Evolutionary conservation across 805 yeast species (phyloP).

Genomic region (Komagataella pastoris): DNA sequence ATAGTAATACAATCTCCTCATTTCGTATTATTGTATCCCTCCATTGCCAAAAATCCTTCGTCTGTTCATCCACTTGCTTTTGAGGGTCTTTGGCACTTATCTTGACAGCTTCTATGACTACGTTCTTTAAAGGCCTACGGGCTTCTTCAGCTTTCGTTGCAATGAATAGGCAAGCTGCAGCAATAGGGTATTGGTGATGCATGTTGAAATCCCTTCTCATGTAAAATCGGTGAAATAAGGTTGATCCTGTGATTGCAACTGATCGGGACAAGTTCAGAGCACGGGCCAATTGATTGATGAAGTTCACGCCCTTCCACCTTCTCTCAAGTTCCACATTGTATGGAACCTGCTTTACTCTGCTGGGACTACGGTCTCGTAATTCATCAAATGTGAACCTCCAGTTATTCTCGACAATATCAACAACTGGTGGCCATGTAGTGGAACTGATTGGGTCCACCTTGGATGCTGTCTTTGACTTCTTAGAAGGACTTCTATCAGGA

Average conservation of each 20-base stretch:
- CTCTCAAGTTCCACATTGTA: slow-evolving; percentile 24
- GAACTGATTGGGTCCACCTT: background rate
- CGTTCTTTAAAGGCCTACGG: slow-evolving; percentile 30
- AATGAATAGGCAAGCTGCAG: slow-evolving; percentile 34
- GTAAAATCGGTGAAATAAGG: slow-evolving; percentile 37
- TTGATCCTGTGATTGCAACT: slow-evolving; percentile 33
- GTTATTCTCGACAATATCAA: background rate
- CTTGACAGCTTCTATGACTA: slow-evolving; percentile 33
- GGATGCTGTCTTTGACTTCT: background rate
- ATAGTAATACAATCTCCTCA: slow-evolving; percentile 31
- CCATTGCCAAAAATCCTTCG: slow-evolving; percentile 38
- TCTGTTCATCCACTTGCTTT: slow-evolving; percentile 26
- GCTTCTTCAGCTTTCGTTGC: slow-evolving; percentile 44
- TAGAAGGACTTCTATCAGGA: background rate
- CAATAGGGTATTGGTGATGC: slow-evolving; percentile 35
- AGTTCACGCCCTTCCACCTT: slow-evolving; percentile 34
- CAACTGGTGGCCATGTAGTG: background rate
- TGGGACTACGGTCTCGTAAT: background rate
- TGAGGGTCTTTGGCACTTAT: slow-evolving; percentile 28
- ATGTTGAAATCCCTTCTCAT: slow-evolving; percentile 27
- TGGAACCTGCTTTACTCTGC: slow-evolving; percentile 8
- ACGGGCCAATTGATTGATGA: slow-evolving; percentile 28
- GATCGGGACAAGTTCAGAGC: slow-evolving; percentile 31
- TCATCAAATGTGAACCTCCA: background rate
- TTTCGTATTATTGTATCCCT: slow-evolving; percentile 28